Base-by-base conservation (phyloP, 2,329 filamentous ascomycete species). In the Hymenoscyphus albidus region DNA sequence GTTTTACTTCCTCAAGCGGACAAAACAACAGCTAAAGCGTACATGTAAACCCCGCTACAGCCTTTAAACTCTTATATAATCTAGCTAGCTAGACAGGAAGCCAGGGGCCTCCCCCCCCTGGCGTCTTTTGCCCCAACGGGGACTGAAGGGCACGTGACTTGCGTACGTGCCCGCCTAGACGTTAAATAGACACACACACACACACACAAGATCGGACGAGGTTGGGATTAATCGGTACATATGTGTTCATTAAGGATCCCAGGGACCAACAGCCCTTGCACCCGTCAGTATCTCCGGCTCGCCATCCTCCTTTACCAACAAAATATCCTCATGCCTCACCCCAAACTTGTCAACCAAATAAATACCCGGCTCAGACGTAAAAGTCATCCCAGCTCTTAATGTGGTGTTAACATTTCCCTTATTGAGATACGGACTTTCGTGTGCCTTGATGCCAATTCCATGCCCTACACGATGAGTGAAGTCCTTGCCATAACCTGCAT, bases 391-490 rank as follows among this genome's bases (percentile, higher is more conserved):
- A 0, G 83, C 76, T 57, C 78, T 77, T 5, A 88, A 75, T 0
- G 76, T 70, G 0, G 78, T 76, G 1, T 72, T 74, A 2, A 76
- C 77, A 69, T 88, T 88, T 64, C 83, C 86, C 70, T 87, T 85
- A 72, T 88, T 87, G 39, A 88, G 75, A 68, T 88, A 88, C 0
- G 85, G 86, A 38, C 83, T 85, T 71, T 88, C 86, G 67, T 88
- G 86, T 0, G 85, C 85, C 75, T 88, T 88, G 71, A 89, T 87
- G 0, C 86, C 86, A 58, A 89, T 87, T 1, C 86, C 83, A 69
- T 89, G 86, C 0, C 86, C 86, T 0, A 88, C 77, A 1, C 86
- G 80, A 68, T 88, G 86, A 1, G 85, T 88, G 67, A 88, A 88
- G 0, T 78, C 79, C 22, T 80, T 76, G 0, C 83, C 84, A 65